phyloP scores from a whole-genome alignment of 2,329 filamentous ascomycete species.

The Stagonosporopsis rhizophila region DNA sequence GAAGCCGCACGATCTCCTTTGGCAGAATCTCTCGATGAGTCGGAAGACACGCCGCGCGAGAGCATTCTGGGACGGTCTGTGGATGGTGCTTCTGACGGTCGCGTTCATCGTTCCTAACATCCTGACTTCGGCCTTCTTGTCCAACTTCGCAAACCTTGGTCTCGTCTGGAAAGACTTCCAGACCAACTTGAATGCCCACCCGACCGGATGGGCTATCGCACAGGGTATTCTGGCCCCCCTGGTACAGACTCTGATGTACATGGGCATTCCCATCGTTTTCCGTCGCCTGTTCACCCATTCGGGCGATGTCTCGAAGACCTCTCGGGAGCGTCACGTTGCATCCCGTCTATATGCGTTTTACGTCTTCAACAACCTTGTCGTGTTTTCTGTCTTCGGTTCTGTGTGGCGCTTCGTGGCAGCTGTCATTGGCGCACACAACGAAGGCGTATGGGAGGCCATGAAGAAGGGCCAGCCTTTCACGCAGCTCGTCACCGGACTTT shows the following conservation, averaged over 20 bases:
- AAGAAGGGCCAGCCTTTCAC: conserved; percentile 67
- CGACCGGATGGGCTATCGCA: conserved; percentile 79
- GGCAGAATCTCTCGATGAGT: conserved; percentile 85
- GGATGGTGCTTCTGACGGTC: conserved; percentile 80
- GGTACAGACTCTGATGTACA: conserved; percentile 83
- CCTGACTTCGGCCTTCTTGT: conserved; percentile 89
- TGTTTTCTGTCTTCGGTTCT: conserved; percentile 90
- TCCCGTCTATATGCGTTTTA: conserved; percentile 96
- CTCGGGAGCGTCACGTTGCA: conserved; percentile 87
- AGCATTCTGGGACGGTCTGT: conserved; percentile 79
- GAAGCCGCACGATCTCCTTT: conserved; percentile 89
- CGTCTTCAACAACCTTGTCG: conserved; percentile 92
- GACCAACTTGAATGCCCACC: conserved; percentile 66
- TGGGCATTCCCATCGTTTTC: conserved; percentile 88
- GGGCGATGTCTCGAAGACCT: conserved; percentile 90
- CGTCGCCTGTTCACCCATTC: conserved; percentile 81
- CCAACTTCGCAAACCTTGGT: conserved; percentile 83
- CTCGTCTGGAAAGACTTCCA: conserved; percentile 81
- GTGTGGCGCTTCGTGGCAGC: conserved; percentile 78
- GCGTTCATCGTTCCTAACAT: conserved; percentile 91
- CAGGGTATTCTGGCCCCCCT: conserved; percentile 92
- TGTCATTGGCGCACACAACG: conserved; percentile 63
- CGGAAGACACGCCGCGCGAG: conserved; percentile 73
- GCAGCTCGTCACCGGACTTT: conserved; percentile 76
- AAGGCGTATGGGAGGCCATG: conserved; percentile 72